These are phyloP conservation scores for Apiosordaria backusii DNA, from an alignment of 495 filamentous ascomycete species.

Conservation along the genomic window DNA sequence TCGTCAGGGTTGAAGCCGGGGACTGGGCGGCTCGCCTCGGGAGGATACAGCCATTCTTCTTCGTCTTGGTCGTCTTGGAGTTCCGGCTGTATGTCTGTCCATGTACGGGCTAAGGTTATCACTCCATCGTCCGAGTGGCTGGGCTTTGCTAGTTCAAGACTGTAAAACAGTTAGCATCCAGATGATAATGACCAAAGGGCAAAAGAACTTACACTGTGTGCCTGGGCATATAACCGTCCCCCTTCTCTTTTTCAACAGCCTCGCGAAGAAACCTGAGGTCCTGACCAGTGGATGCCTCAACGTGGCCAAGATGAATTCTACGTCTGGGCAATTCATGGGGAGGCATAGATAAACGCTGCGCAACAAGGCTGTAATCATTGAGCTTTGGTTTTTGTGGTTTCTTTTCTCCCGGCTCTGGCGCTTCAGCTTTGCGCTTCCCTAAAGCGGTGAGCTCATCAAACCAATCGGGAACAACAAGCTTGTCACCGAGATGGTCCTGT, in stretches of 20 bases:
- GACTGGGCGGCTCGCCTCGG: conserved; percentile 15
- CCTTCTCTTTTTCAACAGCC: conserved; percentile 14
- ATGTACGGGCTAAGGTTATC: conserved; percentile 19
- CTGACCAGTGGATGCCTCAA: not conserved
- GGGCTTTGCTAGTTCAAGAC: conserved; percentile 19
- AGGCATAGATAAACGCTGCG: conserved; percentile 6
- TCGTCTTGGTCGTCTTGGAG: conserved; percentile 9
- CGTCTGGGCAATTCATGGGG: not conserved
- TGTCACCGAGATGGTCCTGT: conserved; percentile 10
- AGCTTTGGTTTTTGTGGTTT: not conserved
- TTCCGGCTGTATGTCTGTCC: conserved; percentile 18
- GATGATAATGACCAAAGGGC: not conserved
- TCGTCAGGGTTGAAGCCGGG: conserved; percentile 20
- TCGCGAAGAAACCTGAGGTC: conserved; percentile 17
- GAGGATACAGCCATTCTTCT: conserved; percentile 10
- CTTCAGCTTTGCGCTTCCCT: conserved; percentile 5
- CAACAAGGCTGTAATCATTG: conserved; percentile 12
- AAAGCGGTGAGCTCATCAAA: conserved; percentile 25
- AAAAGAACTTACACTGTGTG: conserved; percentile 21
- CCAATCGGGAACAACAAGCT: conserved; percentile 30
- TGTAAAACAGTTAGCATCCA: conserved; percentile 14
- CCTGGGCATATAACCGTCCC: conserved; percentile 26
- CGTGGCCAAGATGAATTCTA: not conserved
- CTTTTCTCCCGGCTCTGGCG: not conserved
- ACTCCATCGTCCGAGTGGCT: conserved; percentile 2